Conservation (phyloP, 2,329 filamentous ascomycete species). For the Triangularia setosa region DNA sequence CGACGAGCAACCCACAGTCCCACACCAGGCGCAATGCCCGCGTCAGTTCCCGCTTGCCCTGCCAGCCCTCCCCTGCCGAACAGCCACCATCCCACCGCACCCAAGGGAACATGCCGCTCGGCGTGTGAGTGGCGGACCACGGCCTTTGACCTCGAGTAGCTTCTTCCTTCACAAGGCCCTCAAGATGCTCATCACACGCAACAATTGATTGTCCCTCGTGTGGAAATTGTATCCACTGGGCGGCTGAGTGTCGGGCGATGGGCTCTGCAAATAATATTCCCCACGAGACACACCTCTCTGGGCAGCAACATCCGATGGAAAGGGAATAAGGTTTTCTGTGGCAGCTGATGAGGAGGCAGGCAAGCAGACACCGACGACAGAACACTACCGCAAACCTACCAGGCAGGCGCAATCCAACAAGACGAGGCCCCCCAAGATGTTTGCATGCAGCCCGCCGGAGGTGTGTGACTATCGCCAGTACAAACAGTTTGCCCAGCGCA, state of each 20-base stretch:
- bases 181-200: too few species aligned
- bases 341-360: neutral
- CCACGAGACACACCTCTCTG: neutral
- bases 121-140: too few species aligned
- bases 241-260: too few species aligned
- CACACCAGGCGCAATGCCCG: slow-evolving; percentile 5
- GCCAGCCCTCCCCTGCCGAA: slow-evolving; percentile 3
- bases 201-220: too few species aligned
- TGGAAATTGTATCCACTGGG: too few species aligned
- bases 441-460: neutral
- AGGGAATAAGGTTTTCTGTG: neutral
- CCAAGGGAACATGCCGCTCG: too few species aligned
- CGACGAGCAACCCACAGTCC: neutral
- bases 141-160: too few species aligned
- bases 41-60: slow-evolving; percentile 9
- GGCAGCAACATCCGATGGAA: neutral
- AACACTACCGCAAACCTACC: neutral
- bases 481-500: neutral
- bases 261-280: too few species aligned
- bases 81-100: neutral
- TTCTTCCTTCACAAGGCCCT: too few species aligned
- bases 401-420: neutral
- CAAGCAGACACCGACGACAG: neutral
- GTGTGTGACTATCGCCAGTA: neutral
- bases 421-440: neutral